Conservation (phyloP, 1,284 basidiomycete genomes). For the Phlebopus sp. region DNA sequence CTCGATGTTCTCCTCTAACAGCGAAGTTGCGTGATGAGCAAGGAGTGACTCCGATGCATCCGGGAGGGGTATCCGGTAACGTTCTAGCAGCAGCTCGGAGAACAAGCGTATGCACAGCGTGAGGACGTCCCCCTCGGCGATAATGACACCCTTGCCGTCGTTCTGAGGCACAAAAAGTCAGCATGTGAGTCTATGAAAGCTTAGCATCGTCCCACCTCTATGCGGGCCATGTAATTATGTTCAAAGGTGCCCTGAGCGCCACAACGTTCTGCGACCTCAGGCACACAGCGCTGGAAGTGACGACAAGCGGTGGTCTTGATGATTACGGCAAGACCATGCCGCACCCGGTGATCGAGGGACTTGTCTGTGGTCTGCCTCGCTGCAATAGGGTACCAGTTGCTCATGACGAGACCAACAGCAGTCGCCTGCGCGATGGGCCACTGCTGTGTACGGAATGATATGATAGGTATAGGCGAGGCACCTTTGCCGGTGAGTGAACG, state of each 20-base stretch:
- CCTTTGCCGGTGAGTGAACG: slow-evolving; percentile 44
- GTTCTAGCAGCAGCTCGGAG: slow-evolving; percentile 46
- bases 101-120: slow-evolving; percentile 53
- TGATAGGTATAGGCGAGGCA: slow-evolving; percentile 41
- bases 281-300: slow-evolving; percentile 44
- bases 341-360: slow-evolving; percentile 38
- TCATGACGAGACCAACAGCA: slow-evolving; percentile 45
- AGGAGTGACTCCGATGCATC: slow-evolving; percentile 42
- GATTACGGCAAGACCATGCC: slow-evolving; percentile 49
- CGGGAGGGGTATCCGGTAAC: slow-evolving; percentile 43
- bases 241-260: slow-evolving; percentile 57
- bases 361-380: slow-evolving; percentile 35
- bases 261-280: slow-evolving; percentile 50
- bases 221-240: slow-evolving; percentile 49
- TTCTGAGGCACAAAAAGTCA: slow-evolving; percentile 35
- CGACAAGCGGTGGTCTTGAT: slow-evolving; percentile 50
- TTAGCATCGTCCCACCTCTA: slow-evolving; percentile 39
- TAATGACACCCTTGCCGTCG: slow-evolving; percentile 47
- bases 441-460: slow-evolving; percentile 57
- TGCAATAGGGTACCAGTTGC: slow-evolving; percentile 42
- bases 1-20: slow-evolving; percentile 43
- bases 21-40: slow-evolving; percentile 40
- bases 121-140: slow-evolving; percentile 54
- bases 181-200: neutral
- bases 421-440: slow-evolving; percentile 47